Percentiles rank a stretch among this genome's conserved stretches.
Conservation (phyloP, 1,284 basidiomycete species). For the Cryptococcus wingfieldii region DNA sequence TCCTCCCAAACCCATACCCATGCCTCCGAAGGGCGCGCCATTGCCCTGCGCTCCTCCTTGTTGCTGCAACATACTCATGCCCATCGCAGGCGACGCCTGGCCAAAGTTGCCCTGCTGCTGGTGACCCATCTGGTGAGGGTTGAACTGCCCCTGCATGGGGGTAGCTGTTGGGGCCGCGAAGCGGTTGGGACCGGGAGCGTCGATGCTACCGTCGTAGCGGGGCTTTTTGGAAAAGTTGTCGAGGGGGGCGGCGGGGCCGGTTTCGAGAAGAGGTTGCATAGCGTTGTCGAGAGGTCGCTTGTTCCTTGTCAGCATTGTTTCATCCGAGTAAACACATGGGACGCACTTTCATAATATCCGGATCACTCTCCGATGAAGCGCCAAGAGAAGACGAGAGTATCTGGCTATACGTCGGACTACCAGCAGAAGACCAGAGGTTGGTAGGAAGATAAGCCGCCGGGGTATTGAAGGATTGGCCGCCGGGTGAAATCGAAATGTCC, state of each 20-base stretch:
- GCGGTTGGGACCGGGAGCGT: conserved; percentile 38
- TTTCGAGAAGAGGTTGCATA: conserved; percentile 24
- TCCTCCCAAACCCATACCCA: conserved; percentile 26
- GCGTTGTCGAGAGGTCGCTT: conserved; percentile 60
- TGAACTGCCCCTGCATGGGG: not conserved
- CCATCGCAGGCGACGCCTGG: not conserved
- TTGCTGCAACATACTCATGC: not conserved
- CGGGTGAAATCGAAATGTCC: not conserved
- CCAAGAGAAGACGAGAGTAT: conserved; percentile 15
- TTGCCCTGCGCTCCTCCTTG: not conserved
- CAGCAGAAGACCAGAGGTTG: not conserved
- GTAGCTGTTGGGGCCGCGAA: not conserved
- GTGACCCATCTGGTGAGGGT: not conserved
- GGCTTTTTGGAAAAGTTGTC: conserved; percentile 75
- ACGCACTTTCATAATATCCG: conserved; percentile 41
- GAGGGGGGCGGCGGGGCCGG: conserved; percentile 60
- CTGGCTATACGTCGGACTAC: conserved; percentile 17
- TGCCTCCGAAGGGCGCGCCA: conserved; percentile 5
- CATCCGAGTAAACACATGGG: conserved; percentile 45
- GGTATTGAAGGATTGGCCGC: not conserved
- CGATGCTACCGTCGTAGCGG: conserved; percentile 62
- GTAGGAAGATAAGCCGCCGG: conserved; percentile 2
- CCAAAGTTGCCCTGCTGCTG: not conserved
- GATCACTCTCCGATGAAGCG: conserved; percentile 20
- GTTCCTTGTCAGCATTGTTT: not conserved